These are phyloP conservation scores for Phytophthora macrochlamydospora DNA, from an alignment of 352 stramenopile species.

Conservation along the genomic window DNA sequence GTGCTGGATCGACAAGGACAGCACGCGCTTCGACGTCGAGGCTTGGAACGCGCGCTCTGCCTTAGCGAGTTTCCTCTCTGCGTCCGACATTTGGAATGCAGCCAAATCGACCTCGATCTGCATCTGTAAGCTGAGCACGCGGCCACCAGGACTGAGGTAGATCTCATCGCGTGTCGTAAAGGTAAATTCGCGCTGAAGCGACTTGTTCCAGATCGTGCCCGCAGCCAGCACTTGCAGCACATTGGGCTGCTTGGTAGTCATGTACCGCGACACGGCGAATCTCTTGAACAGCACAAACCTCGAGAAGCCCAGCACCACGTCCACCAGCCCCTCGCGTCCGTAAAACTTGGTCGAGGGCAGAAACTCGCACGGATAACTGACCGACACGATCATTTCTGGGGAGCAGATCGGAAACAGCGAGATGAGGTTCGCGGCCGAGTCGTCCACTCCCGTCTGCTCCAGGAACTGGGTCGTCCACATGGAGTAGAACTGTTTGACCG, in stretches of 20 bases:
- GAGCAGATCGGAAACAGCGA: constrained; percentile 84
- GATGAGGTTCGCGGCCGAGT: constrained; percentile 69
- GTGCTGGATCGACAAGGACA: constrained; percentile 91
- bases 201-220: constrained; percentile 85
- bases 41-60: constrained; percentile 68
- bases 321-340: constrained; percentile 80
- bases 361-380: constrained; percentile 84
- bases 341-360: constrained; percentile 79
- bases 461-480: constrained; percentile 81
- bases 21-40: constrained; percentile 80
- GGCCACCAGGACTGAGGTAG: constrained; percentile 73
- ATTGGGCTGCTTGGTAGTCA: constrained; percentile 83
- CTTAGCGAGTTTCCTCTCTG: constrained; percentile 70
- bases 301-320: constrained; percentile 75
- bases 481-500: constrained; percentile 85
- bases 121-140: constrained; percentile 81
- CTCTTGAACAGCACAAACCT: constrained; percentile 78
- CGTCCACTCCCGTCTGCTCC: constrained; percentile 57
- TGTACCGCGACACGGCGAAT: constrained; percentile 72
- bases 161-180: constrained; percentile 88
- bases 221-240: constrained; percentile 75
- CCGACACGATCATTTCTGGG: constrained; percentile 73
- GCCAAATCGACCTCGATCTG: constrained; percentile 85
- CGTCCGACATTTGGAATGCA: constrained; percentile 81
- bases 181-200: constrained; percentile 73